Base-by-base conservation (phyloP, 225 moss, liverwort and hornwort species). In the Antitrichia curtipendula region DNA sequence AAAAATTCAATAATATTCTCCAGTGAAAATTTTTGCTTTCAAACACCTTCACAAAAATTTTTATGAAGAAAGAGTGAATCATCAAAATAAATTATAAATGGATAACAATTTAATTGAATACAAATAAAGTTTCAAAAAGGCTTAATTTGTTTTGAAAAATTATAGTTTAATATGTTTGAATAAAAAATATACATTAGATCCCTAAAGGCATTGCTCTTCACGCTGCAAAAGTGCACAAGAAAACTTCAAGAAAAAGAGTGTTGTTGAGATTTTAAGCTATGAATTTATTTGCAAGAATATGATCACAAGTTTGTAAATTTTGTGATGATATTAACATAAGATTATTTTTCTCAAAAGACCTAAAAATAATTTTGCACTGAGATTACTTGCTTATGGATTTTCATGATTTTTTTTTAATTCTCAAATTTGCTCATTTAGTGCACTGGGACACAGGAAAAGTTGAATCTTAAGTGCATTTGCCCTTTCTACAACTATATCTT, bases 391-490 rank as follows among this genome's bases (percentile, higher is more conserved):
- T 43, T 8, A 43, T 6, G 3, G 16, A n/a, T n/a, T n/a, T n/a
- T n/a, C n/a, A n/a, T n/a, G n/a, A n/a, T n/a, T 5, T 9, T 27
- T 27, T 38, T 27, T 1, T 2, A 41, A 27, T 28, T 28, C 43
- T 43, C 9, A 16, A 43, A 43, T 71, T 71, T 43, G 10, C 11
- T 72, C 18, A 18, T 72, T 72, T 45, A 9, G 2, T 15, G 6
- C 4, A 47, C 0, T 0, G 0, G 0, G 2, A 45, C 1, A 29
- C 15, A 29, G 6, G 16, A 47, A 16, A 0, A 5, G 18, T 10
- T 72, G 45, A 11, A 73, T 7, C 4, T 3, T n/a, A n/a, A 6
- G 45, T 45, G 45, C 8, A 45, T 29, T 72, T 29, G 10, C 0
- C 10, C 3, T 29, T 29, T 1, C 7, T 29, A 16, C 0, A 45